Evolutionary conservation across 768 basidiomycete genomes (phyloP), one percentile per base, ranked within the genome.

Genomic region (Lepiota subincarnata): DNA sequence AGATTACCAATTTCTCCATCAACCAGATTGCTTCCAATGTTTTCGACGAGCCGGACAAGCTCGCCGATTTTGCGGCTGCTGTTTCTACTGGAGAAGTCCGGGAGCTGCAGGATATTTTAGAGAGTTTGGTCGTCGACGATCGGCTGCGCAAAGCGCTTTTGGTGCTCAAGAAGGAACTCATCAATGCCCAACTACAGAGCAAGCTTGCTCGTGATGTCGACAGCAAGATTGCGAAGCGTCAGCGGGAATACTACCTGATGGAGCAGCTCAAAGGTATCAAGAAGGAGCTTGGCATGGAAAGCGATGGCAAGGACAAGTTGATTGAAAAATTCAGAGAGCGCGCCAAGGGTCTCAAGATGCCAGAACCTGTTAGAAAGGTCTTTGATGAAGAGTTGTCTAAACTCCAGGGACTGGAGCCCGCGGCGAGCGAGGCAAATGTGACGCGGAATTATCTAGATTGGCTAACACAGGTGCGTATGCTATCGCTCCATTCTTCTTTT

Each of bases 311-410:
- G 76, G 93, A 96, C 69, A 92, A 91, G 69, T 71, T 96, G 34
- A 87, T 96, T 36, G 90, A 94, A 66, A 89, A 92, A 74, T 92
- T 96, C 71, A 88, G 83, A 70, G 89, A 94, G 65, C 77, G 93
- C 35, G 94, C 92, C 0, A 82, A 79, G 16, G 69, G 72, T 50
- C 68, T 95, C 59, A 89, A 87, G 61, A 96, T 98, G 93, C 93
- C 94, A 0, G 90, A 92, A 43, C 73, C 73, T 7, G 96, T 95
- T 11, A 75, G 84, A 59, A 96, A 97, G 71, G 92, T 97, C 12
- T 98, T 98, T 60, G 96, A 99, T 39, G 94, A 98, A 71, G 96
- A 98, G 66, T 69, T 98, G 52, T 85, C 79, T 65, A 98, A 98
- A 73, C 79, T 99, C 2, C 82, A 85, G 64, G 84, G 88, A 28